Base-by-base conservation (phyloP, 305 asterid species). In the Ilex paraguariensis region DNA sequence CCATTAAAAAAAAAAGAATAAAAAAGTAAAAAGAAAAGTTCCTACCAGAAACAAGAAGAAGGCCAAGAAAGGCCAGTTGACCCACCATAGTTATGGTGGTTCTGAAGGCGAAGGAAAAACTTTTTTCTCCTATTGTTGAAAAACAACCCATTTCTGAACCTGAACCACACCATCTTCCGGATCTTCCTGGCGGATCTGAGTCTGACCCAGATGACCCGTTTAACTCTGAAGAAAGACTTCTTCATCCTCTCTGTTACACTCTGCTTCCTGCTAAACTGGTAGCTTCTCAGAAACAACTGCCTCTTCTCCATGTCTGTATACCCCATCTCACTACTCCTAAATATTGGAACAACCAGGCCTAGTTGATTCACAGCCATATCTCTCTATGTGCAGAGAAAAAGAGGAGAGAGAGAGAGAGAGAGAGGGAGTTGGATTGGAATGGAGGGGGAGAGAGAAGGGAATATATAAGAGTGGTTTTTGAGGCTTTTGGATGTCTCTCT, bases 211-310 rank as follows among this genome's bases (percentile, higher is more conserved):
- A 84, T 82, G 10, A 78, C 83, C 73, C 71, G 79, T 56, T 77
- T 85, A 10, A 86, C 84, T 67, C 84, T 77, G 55, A 81, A 76
- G 61, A 85, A 62, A 28, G 93, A 77, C 36, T 69, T 80, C 67
- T 73, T 82, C 21, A 87, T 77, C 69, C 78, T 84, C 54, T 82
- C 87, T 1, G 59, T 30, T 3, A 84, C 61, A 50, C 83, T 85
- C 79, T 75, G 83, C 75, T 87, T 90, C 73, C 96, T 63, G 42
- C 95, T 82, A 31, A 90, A 90, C 51, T 82, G 96, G 63, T 90
- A 90, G 76, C 97, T 90, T 74, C 96, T 73, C 79, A 90, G 64
- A 68, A 87, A 90, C 32, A 90, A 67, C 74, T 75, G 97, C 76
- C 97, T 75, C 66, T 90, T 90, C 66, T 90, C 95, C 72, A 82